Conservation (phyloP, 2,329 filamentous ascomycete species). For the Neofusicoccum kwambonambiense region DNA sequence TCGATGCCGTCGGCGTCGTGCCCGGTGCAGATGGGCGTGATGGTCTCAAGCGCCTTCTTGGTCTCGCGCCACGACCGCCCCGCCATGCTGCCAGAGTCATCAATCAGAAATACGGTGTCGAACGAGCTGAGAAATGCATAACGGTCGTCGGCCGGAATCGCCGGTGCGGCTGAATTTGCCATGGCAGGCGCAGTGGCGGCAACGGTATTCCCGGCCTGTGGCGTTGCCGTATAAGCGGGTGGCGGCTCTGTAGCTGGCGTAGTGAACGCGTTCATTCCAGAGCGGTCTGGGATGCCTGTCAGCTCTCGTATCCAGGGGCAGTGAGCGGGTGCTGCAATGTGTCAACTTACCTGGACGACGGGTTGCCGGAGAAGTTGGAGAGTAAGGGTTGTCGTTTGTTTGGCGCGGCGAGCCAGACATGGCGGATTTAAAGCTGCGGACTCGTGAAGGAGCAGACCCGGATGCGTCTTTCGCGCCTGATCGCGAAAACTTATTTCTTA, state of each 20-base stretch:
- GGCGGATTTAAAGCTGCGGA: constrained; percentile 22
- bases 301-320: neutral
- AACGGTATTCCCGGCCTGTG: constrained; percentile 16
- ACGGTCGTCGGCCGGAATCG: constrained; percentile 56
- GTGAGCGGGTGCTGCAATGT: too few species aligned
- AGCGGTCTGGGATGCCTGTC: constrained; percentile 23
- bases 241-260: constrained; percentile 39
- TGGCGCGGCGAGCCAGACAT: constrained; percentile 24
- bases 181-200: constrained; percentile 3
- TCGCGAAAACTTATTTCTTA: constrained; percentile 29
- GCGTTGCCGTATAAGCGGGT: constrained; percentile 41
- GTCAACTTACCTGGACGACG: constrained; percentile 37
- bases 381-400: constrained; percentile 24
- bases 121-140: constrained; percentile 77
- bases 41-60: constrained; percentile 64
- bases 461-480: constrained; percentile 20
- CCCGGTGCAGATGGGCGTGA: constrained; percentile 77
- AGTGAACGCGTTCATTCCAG: constrained; percentile 30
- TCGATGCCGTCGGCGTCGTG: constrained; percentile 86
- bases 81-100: constrained; percentile 87
- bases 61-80: constrained; percentile 77
- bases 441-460: constrained; percentile 9
- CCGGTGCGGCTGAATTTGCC: constrained; percentile 5
- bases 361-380: constrained; percentile 32
- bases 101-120: constrained; percentile 87